Evolutionary conservation across 2,329 filamentous ascomycete genomes (phyloP).

Genomic region (Thielaviopsis euricoi): DNA sequence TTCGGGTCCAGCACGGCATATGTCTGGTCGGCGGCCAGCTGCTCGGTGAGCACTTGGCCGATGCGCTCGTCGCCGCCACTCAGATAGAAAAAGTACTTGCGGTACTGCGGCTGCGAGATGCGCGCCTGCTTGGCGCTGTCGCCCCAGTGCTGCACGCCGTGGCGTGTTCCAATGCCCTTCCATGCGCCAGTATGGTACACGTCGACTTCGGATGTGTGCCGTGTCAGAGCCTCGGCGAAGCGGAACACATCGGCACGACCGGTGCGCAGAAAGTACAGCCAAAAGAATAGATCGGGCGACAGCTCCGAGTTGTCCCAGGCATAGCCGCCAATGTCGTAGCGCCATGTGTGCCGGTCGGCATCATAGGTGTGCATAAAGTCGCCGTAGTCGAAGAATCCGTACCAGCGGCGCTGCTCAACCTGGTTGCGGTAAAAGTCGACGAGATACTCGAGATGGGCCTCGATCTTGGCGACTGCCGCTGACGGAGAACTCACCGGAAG

Average conservation of each 20-base stretch:
- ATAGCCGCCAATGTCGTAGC: conserved; percentile 46
- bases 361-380: conserved; percentile 50
- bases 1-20: conserved; percentile 37
- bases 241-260: conserved; percentile 39
- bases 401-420: conserved; percentile 41
- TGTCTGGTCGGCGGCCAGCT: conserved; percentile 34
- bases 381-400: conserved; percentile 45
- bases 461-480: conserved; percentile 24
- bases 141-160: conserved; percentile 44
- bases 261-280: conserved; percentile 44
- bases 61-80: conserved; percentile 40
- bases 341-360: conserved; percentile 39
- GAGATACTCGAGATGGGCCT: conserved; percentile 37
- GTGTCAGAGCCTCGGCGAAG: conserved; percentile 39
- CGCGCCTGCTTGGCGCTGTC: conserved; percentile 47
- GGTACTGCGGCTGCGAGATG: conserved; percentile 40
- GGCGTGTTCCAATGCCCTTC: conserved; percentile 43
- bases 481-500: conserved; percentile 19
- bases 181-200: conserved; percentile 42
- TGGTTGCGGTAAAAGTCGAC: conserved; percentile 38
- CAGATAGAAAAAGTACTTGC: conserved; percentile 40
- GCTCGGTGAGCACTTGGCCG: conserved; percentile 35
- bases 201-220: conserved; percentile 45
- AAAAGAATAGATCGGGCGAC: conserved; percentile 45
- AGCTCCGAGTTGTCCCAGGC: conserved; percentile 51